Percentiles rank a stretch among this genome's conserved stretches.
These are phyloP conservation scores for Cladosporium phlei DNA, from an alignment of 2,329 filamentous ascomycete genomes.

Conservation along the genomic window DNA sequence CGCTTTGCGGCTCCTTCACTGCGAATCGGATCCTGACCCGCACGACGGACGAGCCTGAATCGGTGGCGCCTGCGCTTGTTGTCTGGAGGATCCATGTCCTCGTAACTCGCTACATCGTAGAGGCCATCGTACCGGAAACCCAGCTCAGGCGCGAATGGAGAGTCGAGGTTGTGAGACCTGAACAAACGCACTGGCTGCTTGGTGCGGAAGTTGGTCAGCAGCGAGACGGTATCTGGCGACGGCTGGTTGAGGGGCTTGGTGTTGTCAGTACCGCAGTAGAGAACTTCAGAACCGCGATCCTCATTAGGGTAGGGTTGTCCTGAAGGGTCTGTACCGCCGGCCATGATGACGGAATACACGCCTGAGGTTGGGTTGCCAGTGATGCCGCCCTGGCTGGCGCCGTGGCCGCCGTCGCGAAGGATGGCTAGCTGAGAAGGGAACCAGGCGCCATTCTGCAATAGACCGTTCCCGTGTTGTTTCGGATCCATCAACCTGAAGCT, in stretches of 20 bases:
- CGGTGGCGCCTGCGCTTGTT: conserved; percentile 38
- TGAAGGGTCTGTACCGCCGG: conserved; percentile 30
- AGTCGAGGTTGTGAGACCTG: conserved; percentile 41
- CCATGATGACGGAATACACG: conserved; percentile 53
- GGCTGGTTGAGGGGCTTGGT: conserved; percentile 21
- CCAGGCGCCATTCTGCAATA: conserved; percentile 48
- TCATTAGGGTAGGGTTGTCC: conserved; percentile 40
- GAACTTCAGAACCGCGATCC: conserved; percentile 47
- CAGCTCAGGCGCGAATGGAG: conserved; percentile 40
- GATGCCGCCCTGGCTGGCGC: conserved; percentile 47
- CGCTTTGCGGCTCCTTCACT: conserved; percentile 37
- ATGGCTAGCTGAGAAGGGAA: conserved; percentile 51
- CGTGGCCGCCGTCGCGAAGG: conserved; percentile 52
- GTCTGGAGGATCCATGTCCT: conserved; percentile 38
- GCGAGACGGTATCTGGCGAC: conserved; percentile 36
- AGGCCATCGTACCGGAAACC: conserved; percentile 57
- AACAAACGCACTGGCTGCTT: conserved; percentile 48
- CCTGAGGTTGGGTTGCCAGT: conserved; percentile 43
- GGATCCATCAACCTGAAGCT: conserved; percentile 23
- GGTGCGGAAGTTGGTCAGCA: conserved; percentile 39
- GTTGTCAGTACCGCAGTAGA: conserved; percentile 50
- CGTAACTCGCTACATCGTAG: conserved; percentile 43
- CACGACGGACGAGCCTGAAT: conserved; percentile 44
- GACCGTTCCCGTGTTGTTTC: conserved; percentile 37
- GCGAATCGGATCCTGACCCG: conserved; percentile 46